Conservation (phyloP, 345 rosid genomes). For the Arabidopsis thaliana region TAIR10.1 NC_003075.7:2517001-2517500, state of each 20-base stretch:
- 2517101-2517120: background rate
- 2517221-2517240: background rate
- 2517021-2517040: conserved; percentile 94
- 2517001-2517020: conserved; percentile 78
- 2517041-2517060: conserved; percentile 75
- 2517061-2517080: conserved; percentile 20
- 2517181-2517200: conserved; percentile 3
- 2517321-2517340: background rate
- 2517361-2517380: too few species aligned
- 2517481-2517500: too few species aligned
- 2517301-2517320: background rate
- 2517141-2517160: conserved; percentile 29
- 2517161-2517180: background rate
- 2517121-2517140: background rate
- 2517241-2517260: background rate
- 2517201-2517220: conserved; percentile 21
- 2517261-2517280: background rate
- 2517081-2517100: background rate
- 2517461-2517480: background rate
- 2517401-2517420: too few species aligned
- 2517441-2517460: background rate
- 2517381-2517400: too few species aligned
- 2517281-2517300: background rate
- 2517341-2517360: background rate
- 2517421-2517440: background rate